These are phyloP conservation scores for Ogataea nitratoaversa DNA, from an alignment of 805 yeast genomes.

Conservation along the genomic window DNA sequence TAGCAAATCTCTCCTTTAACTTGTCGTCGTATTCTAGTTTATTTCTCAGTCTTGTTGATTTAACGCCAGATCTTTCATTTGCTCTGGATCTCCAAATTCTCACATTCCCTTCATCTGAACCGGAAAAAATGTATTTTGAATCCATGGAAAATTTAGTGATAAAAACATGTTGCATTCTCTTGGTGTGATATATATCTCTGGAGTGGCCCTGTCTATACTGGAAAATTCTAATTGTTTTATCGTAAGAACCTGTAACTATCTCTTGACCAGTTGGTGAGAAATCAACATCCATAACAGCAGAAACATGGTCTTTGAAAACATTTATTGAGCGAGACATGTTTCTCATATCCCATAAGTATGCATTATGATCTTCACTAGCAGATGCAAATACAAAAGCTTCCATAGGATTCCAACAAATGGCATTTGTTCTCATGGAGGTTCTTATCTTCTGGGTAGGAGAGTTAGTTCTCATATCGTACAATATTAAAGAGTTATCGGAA, in stretches of 20 bases:
- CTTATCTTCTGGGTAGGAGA: slow-evolving; percentile 90
- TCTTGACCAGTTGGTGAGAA: slow-evolving; percentile 97
- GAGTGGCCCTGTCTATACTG: slow-evolving; percentile 76
- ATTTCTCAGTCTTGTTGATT: slow-evolving; percentile 72
- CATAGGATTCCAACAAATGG: slow-evolving; percentile 95
- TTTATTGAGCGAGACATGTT: slow-evolving; percentile 76
- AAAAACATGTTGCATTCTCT: slow-evolving; percentile 95
- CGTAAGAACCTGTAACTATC: slow-evolving; percentile 91
- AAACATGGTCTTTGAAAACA: slow-evolving; percentile 91
- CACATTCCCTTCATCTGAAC: slow-evolving; percentile 95
- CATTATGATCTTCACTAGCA: slow-evolving; percentile 92
- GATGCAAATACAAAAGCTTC: slow-evolving; percentile 92
- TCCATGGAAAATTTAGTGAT: slow-evolving; percentile 84
- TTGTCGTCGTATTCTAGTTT: slow-evolving; percentile 89
- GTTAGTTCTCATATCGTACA: slow-evolving; percentile 87
- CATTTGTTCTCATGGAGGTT: slow-evolving; percentile 76
- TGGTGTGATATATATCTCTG: slow-evolving; percentile 92
- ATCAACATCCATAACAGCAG: slow-evolving; percentile 92
- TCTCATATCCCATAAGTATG: slow-evolving; percentile 95
- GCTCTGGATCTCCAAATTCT: slow-evolving; percentile 91
- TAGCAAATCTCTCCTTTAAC: slow-evolving; percentile 84
- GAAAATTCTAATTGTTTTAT: slow-evolving; percentile 83
- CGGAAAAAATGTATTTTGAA: slow-evolving; percentile 78
- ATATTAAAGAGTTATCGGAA: slow-evolving; percentile 82
- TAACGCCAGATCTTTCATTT: slow-evolving; percentile 76